Evolutionary conservation across 768 basidiomycete species (phyloP), one percentile per base, ranked within the genome.

Genomic region (Lanmaoa pseudosensibilis): DNA sequence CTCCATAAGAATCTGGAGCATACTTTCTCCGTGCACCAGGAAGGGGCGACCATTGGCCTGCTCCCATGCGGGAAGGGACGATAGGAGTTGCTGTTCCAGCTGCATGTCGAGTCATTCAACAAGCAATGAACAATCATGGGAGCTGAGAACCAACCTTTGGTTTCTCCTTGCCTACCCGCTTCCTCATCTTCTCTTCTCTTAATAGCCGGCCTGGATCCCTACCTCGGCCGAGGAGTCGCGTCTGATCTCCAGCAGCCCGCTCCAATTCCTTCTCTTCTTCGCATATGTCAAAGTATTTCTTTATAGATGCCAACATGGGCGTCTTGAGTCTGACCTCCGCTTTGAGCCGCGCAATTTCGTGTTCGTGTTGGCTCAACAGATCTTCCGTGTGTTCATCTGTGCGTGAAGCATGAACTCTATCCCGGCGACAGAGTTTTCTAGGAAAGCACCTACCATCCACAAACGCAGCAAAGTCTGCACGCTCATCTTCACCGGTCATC

Each of bases 121-220:
- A 46, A 34, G 15, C 9, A 27, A 43, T 30, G 7, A 33, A 55
- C 25, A 15, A 23, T 15, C 0, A 7, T 23, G 2, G 27, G 11
- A 19, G 2, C 23, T 8, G 27, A 37, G 19, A 43, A 49, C 47
- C 75, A 68, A 97, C 96, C 68, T 90, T 83, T 27, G 96, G 96
- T 67, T 97, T 98, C 75, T 96, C 89, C 69, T 92, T 90, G 54
- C 80, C 80, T 15, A 99, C 94, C 30, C 95, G 80, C 71, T 98
- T 98, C 52, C 96, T 81, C 88, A 96, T 93, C 80, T 97, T 97
- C 77, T 98, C 96, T 73, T 99, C 96, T 56, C 92, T 82, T 50
- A 98, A 74, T 36, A 99, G 73, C 19, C 92, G 78, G 7, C 93
- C 93, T 6, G 93, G 89, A 76, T 94, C 90, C 54, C 92, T 80